Conservation (phyloP, 2,329 filamentous ascomycete species). For the Colletotrichum sp. region DNA sequence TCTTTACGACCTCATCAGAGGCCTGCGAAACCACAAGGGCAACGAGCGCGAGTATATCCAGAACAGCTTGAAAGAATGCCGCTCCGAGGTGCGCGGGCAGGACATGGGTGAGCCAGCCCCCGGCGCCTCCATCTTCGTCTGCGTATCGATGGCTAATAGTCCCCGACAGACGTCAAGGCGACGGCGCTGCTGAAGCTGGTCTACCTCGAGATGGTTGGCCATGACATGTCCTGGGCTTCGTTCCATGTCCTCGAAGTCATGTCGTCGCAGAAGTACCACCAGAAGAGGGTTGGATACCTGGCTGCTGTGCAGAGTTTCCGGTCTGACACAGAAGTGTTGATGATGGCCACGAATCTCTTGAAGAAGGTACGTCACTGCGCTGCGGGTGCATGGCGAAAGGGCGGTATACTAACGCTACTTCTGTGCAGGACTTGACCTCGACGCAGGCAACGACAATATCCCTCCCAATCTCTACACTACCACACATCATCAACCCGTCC, state of each 20-base stretch:
- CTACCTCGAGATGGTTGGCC: conserved; percentile 98
- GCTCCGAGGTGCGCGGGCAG: conserved; percentile 86
- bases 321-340: conserved; percentile 93
- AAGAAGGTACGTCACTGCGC: conserved; percentile 72
- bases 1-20: conserved; percentile 96
- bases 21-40: conserved; percentile 93
- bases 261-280: conserved; percentile 92
- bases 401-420: background rate
- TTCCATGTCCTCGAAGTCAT: conserved; percentile 99
- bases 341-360: conserved; percentile 94
- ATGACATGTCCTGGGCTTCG: conserved; percentile 99
- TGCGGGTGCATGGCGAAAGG: background rate
- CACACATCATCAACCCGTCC: conserved; percentile 91
- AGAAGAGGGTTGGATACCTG: conserved; percentile 94
- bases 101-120: conserved; percentile 77
- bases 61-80: conserved; percentile 92
- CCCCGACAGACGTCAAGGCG: conserved; percentile 82
- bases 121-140: background rate
- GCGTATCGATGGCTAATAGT: background rate
- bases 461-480: conserved; percentile 87
- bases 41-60: conserved; percentile 95
- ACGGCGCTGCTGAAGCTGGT: conserved; percentile 94
- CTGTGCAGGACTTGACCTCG: conserved; percentile 72
- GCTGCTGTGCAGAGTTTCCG: conserved; percentile 96
- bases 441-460: conserved; percentile 78